Evolutionary conservation across 805 yeast species (phyloP), one percentile per base, ranked within the genome.

Genomic region (Maudiozyma saulgeensis): DNA sequence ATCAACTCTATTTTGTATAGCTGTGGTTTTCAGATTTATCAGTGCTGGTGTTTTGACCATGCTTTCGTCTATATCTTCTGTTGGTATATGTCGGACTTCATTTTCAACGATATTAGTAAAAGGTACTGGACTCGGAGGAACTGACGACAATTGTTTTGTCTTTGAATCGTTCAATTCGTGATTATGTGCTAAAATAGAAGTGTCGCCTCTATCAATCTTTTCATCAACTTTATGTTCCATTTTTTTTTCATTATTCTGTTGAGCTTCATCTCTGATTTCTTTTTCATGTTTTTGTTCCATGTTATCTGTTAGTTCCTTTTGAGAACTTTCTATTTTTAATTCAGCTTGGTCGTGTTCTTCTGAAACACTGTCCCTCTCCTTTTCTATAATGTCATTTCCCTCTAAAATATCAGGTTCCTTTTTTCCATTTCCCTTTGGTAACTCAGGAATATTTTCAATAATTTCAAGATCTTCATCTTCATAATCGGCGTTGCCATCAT

Each of bases 391-490:
- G 12, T 15, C 38, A 16, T 35, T 32, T 28, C 32, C 32, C 32
- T 28, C 32, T 28, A 2, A 11, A 9, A 35, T 18, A 15, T 6
- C 41, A 16, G 41, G 13, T 6, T 18, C 18, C 11, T 39, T 21
- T 15, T 18, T 19, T 6, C 6, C 44, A 5, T 9, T 21, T 6
- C 19, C 47, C 26, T 35, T 37, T 41, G 4, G 21, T 18, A 19
- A 18, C n/a, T 34, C 38, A 34, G 53, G 16, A 37, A 47, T 49
- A 46, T 58, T 49, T 47, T 63, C 66, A n/a, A 64, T 56, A 5
- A 64, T 65, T 50, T 65, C 67, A 43, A 65, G 49, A 47, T 60
- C 66, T 19, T 58, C 63, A 34, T 62, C 63, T 15, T 55, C 52
- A 15, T 49, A 43, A 25, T 50, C 49, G 5, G 47, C 48, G 13